A percentile compares a stretch with the other conserved stretches of the same genome.
Conservation (phyloP, 1,284 basidiomycete species). For the Bondarzewia mesenterica region DNA sequence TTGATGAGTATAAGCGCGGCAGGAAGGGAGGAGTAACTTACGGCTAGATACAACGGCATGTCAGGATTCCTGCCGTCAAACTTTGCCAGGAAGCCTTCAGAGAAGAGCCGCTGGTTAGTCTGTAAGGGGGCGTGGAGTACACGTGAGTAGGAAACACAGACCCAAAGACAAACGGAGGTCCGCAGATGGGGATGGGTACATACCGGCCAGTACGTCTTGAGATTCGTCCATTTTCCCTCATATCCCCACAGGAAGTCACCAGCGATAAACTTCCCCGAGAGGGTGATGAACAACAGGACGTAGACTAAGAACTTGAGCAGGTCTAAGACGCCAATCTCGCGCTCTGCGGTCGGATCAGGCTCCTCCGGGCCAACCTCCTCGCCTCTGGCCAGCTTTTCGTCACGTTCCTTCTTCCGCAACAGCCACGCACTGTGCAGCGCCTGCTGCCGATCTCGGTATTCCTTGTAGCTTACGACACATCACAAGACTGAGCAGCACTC, state of each 20-base stretch:
- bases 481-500: not conserved
- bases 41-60: conserved; percentile 81
- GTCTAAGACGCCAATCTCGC: conserved; percentile 56
- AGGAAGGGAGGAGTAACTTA: conserved; percentile 26
- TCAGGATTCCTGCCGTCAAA: conserved; percentile 70
- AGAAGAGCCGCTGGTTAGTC: conserved; percentile 63
- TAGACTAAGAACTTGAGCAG: conserved; percentile 64
- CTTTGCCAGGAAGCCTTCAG: conserved; percentile 56
- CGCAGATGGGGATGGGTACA: conserved; percentile 16
- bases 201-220: conserved; percentile 59
- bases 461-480: conserved; percentile 45
- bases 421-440: conserved; percentile 58
- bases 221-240: conserved; percentile 46
- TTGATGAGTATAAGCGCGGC: not conserved
- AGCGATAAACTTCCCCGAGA: conserved; percentile 75
- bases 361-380: conserved; percentile 66
- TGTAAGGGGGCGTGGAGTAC: conserved; percentile 19
- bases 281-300: conserved; percentile 38
- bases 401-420: conserved; percentile 60
- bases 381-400: conserved; percentile 65
- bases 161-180: not conserved
- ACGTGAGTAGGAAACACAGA: not conserved
- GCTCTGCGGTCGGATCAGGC: conserved; percentile 58
- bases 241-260: conserved; percentile 77
- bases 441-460: conserved; percentile 58